Conservation (phyloP, 2,329 filamentous ascomycete genomes). For the Bipolaris zeicola region DNA sequence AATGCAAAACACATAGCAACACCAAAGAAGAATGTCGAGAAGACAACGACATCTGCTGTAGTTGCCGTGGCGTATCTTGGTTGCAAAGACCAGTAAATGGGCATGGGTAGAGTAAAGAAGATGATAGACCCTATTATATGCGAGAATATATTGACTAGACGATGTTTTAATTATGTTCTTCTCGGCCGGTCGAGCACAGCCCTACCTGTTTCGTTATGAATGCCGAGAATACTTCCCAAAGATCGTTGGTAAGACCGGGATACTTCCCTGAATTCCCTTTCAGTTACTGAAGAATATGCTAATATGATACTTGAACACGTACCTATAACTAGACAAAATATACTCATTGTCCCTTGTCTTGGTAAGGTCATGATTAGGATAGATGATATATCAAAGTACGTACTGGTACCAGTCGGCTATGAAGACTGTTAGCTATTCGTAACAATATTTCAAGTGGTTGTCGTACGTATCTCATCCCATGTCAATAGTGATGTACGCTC, state of each 20-base stretch:
- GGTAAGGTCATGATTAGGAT: neutral
- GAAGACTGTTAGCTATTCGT: neutral
- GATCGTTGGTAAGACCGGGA: neutral
- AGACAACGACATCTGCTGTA: neutral
- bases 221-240: neutral
- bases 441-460: neutral
- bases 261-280: neutral
- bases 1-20: constrained; percentile 2
- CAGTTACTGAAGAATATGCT: neutral
- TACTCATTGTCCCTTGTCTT: constrained; percentile 2
- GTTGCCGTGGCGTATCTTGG: neutral
- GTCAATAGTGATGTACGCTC: neutral
- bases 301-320: no score
- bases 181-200: no score
- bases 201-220: constrained; percentile 7
- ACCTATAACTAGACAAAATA: constrained; percentile 2
- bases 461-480: constrained; percentile 4
- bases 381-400: neutral
- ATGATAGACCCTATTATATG: neutral
- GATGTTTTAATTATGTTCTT: neutral
- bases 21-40: constrained; percentile 3
- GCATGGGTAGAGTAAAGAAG: neutral
- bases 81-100: neutral
- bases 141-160: constrained; percentile 1
- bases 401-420: constrained; percentile 8